Evolutionary conservation across 805 yeast species (phyloP), one percentile per base, ranked within the genome.

Genomic region (Kluyveromyces nonfermentans): DNA sequence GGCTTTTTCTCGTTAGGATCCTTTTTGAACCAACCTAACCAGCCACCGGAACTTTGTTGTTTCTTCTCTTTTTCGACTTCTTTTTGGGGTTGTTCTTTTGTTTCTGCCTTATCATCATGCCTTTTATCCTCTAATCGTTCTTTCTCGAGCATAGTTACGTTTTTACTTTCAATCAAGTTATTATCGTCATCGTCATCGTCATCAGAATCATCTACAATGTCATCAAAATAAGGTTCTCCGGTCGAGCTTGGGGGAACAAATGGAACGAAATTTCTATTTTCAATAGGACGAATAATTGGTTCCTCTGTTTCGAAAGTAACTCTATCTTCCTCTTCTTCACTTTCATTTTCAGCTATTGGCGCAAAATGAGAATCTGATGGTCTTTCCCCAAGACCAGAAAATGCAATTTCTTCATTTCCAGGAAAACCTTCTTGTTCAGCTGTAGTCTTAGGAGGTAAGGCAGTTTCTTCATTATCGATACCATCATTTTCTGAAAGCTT

Each of bases 1-100:
- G 88, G 84, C 56, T 85, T 85, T 33, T 85, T 86, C 42, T 77
- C 85, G 38, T 76, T 80, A 22, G 76, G 74, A 37, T 72, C 72
- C 70, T 73, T 69, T 63, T 54, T 68, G 46, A 83, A 64, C 85
- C 95, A 84, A 7, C 82, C 72, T 46, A 76, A 65, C 81, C 82
- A 73, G 15, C 74, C 55, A 38, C 52, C 35, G 36, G 54, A 42
- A 15, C 49, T 45, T 5, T 42, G 44, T 19, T 40, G 37, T 41
- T 41, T 49, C 43, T 46, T 51, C 31, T 44, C 45, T 37, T 10
- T 45, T 40, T 55, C 50, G 15, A 30, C 50, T 47, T 48, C 54
- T 50, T 36, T 45, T 42, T 41, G 50, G 50, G 45, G 57, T 46
- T 40, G 55, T 48, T 42, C 46, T 21, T 35, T 45, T 37, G 47